Evolutionary conservation across 192 early-diverging fungal species (phyloP), one percentile per base, ranked within the genome.

Genomic region (Chytriomyces confervae): DNA sequence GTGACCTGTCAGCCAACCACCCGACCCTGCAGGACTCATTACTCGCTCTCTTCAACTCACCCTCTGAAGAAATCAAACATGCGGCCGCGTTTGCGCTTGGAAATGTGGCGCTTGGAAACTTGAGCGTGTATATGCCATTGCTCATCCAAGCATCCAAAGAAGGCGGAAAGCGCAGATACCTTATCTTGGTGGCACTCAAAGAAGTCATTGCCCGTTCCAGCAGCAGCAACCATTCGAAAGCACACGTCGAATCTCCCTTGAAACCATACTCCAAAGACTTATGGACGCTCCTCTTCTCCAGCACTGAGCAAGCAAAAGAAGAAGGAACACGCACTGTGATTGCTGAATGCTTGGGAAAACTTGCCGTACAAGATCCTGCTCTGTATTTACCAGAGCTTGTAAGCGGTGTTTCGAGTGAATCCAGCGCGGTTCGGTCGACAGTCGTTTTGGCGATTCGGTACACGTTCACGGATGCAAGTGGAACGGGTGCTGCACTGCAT

Each of bases 291-390:
- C 79, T 95, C 45, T 92, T 95, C 66, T 84, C 87, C 23, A 91
- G 88, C 64, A 89, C 92, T 60, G 92, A 93, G 51, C 79, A 82
- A 63, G 83, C 77, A 3, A 67, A 78, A 18, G 94, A 95, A 81
- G 94, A 96, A 77, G 91, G 91, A 18, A 95, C 93, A 0, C 83
- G 93, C 11, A 93, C 90, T 50, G 91, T 95, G 20, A 93, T 95
- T 64, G 94, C 93, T 18, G 95, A 95, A 74, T 95, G 94, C 77
- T 86, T 96, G 20, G 95, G 95, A 13, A 95, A 95, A 79, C 83
- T 96, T 6, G 87, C 89, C 2, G 80, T 95, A 65, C 89, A 86
- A 18, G 87, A 93, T 47, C 90, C 93, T 9, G 75, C 81, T 69
- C 89, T 88, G 69, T 95, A 91, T 82, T 80, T 96, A 46, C 90